These are phyloP conservation scores for Wallacemonas sp. DNA, from an alignment of 208 protist genomes.

Conservation along the genomic window DNA sequence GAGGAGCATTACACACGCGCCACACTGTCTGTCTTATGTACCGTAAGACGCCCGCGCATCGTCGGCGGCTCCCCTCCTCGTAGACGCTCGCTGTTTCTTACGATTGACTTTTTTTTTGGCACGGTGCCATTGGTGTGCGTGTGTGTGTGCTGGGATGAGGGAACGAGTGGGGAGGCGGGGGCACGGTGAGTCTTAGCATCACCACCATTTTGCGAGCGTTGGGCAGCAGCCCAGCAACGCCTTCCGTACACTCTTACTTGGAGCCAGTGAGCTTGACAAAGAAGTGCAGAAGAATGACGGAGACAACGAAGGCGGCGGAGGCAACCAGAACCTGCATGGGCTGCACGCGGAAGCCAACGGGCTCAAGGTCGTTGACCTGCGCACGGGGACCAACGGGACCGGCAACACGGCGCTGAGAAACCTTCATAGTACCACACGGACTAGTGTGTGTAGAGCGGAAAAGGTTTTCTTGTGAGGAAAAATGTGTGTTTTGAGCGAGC, in stretches of 20 bases:
- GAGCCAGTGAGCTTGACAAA: conserved; percentile 66
- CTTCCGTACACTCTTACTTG: conserved; percentile 19
- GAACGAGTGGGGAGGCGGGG: not conserved
- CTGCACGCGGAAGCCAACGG: conserved; percentile 66
- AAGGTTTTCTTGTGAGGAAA: not conserved
- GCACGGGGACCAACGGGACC: conserved; percentile 18
- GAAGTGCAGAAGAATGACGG: conserved; percentile 89
- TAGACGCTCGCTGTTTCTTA: no score
- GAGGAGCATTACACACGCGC: no score
- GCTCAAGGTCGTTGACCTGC: conserved; percentile 66
- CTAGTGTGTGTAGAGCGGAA: not conserved
- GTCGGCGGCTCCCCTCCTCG: no score
- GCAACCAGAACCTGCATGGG: conserved; percentile 73
- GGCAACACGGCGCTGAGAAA: conserved; percentile 36
- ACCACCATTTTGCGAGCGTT: not conserved
- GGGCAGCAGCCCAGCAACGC: no score
- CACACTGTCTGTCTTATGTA: no score
- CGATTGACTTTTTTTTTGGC: not conserved
- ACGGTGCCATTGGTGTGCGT: no score
- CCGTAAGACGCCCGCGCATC: no score
- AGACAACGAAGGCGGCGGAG: conserved; percentile 66
- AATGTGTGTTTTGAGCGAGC: not conserved
- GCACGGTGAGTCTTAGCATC: not conserved
- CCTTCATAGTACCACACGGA: conserved; percentile 40
- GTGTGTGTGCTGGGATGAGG: not conserved